These are phyloP conservation scores for Earliella scabrosa DNA, from an alignment of 1,284 basidiomycete genomes.

Conservation along the genomic window DNA sequence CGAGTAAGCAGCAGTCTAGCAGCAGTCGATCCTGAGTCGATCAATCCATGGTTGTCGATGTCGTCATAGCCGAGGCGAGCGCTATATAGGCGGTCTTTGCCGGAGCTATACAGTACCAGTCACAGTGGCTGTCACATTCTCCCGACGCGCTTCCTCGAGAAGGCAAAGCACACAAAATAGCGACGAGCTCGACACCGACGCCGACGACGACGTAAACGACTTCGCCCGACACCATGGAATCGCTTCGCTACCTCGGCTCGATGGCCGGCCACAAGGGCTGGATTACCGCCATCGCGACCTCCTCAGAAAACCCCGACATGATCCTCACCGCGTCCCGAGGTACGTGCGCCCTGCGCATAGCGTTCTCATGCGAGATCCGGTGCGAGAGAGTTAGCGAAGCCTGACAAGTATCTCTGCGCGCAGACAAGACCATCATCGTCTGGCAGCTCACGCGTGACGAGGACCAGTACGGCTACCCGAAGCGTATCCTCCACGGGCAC, in stretches of 20 bases:
- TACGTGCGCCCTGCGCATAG: slow-evolving; percentile 45
- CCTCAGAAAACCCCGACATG: slow-evolving; percentile 96
- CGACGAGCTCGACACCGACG: slow-evolving; percentile 36
- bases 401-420: not conserved
- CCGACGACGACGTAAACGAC: slow-evolving; percentile 45
- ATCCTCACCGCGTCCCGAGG: slow-evolving; percentile 97
- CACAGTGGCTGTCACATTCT: slow-evolving; percentile 65
- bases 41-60: too few species aligned
- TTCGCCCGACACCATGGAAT: slow-evolving; percentile 70
- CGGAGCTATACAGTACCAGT: slow-evolving; percentile 50
- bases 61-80: not conserved
- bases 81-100: slow-evolving; percentile 34
- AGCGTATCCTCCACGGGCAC: slow-evolving; percentile 97
- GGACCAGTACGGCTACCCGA: slow-evolving; percentile 91
- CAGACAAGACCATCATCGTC: slow-evolving; percentile 99
- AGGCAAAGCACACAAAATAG: slow-evolving; percentile 28
- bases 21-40: too few species aligned
- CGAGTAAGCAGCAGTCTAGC: too few species aligned
- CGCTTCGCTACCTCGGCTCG: slow-evolving; percentile 90
- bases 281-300: slow-evolving; percentile 97
- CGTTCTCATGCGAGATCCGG: slow-evolving; percentile 5
- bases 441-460: slow-evolving; percentile 99
- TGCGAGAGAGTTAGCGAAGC: too few species aligned
- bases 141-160: slow-evolving; percentile 17
- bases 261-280: slow-evolving; percentile 96